Conservation (phyloP, 2,329 filamentous ascomycete genomes). For the Ophiostoma triangulosporum region DNA sequence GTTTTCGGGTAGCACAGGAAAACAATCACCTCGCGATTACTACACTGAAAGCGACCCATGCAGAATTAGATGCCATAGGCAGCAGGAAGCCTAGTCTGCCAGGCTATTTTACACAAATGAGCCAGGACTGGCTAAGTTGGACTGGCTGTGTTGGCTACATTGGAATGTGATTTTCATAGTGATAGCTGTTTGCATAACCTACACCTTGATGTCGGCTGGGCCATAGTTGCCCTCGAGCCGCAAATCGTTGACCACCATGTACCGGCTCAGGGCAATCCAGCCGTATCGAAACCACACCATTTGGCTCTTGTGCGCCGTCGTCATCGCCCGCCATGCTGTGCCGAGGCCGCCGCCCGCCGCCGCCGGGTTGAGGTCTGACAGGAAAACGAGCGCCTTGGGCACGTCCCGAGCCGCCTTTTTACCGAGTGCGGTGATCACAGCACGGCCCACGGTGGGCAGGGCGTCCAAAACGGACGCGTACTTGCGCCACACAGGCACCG, state of each 20-base stretch:
- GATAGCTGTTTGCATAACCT: too few species aligned
- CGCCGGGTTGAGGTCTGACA: conserved; percentile 41
- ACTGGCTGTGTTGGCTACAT: too few species aligned
- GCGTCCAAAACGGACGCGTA: conserved; percentile 68
- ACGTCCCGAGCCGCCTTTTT: conserved; percentile 25
- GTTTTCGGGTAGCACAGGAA: too few species aligned
- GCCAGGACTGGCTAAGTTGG: too few species aligned
- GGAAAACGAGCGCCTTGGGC: conserved; percentile 51
- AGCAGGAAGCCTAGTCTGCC: too few species aligned
- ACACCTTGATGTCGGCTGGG: conserved; percentile 1
- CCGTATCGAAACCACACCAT: conserved; percentile 98
- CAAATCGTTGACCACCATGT: conserved; percentile 93
- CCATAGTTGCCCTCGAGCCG: conserved; percentile 32
- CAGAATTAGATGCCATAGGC: too few species aligned
- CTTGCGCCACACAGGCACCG: conserved; percentile 62
- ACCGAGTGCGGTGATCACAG: conserved; percentile 27
- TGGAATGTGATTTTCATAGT: too few species aligned
- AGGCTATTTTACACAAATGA: too few species aligned
- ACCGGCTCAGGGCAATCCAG: conserved; percentile 81
- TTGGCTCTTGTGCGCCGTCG: conserved; percentile 77
- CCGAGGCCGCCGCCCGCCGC: conserved; percentile 31
- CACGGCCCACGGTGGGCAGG: conserved; percentile 46
- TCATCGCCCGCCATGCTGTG: conserved; percentile 74
- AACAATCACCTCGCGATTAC: too few species aligned
- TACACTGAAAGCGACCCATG: too few species aligned